Conservation (phyloP, 2,329 filamentous ascomycete species). For the Fusarium sp. region DNA sequence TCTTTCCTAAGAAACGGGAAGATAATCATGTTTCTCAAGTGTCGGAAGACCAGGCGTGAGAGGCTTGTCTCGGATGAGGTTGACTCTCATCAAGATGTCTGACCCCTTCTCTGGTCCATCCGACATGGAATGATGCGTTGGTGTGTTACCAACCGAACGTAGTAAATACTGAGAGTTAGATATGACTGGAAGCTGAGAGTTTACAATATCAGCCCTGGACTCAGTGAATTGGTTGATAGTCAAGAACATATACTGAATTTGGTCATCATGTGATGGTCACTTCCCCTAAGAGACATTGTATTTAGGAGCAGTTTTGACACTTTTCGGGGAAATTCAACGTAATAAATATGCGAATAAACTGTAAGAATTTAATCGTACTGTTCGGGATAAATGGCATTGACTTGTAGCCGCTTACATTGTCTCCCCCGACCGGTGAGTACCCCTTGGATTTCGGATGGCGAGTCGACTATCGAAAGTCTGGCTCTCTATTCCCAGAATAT, state of each 20-base stretch:
- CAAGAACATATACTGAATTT: not conserved
- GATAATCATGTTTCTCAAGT: not conserved
- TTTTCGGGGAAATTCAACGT: rapidly evolving
- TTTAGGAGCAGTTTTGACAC: not conserved
- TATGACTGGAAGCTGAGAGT: not conserved
- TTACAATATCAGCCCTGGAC: not conserved
- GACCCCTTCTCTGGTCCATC: not conserved
- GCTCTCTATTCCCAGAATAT: not conserved
- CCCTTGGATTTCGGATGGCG: not conserved
- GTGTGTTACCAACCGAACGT: not conserved
- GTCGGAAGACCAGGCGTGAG: not conserved
- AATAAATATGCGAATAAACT: not conserved
- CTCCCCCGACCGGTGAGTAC: not conserved
- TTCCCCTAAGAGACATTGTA: not conserved
- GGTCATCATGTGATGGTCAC: not conserved
- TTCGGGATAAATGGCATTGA: not conserved
- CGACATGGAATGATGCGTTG: not conserved
- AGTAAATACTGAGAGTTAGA: not conserved
- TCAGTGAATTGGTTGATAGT: not conserved
- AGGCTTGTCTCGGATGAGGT: not conserved
- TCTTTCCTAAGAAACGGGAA: not conserved
- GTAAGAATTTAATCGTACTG: not conserved
- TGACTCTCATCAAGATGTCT: not conserved
- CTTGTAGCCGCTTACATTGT: not conserved
- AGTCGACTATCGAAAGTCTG: not conserved